Evolutionary conservation across 108 stramenopile genomes (phyloP), one percentile per base, ranked within the genome.

Genomic region (Discostella pseudostelligera): DNA sequence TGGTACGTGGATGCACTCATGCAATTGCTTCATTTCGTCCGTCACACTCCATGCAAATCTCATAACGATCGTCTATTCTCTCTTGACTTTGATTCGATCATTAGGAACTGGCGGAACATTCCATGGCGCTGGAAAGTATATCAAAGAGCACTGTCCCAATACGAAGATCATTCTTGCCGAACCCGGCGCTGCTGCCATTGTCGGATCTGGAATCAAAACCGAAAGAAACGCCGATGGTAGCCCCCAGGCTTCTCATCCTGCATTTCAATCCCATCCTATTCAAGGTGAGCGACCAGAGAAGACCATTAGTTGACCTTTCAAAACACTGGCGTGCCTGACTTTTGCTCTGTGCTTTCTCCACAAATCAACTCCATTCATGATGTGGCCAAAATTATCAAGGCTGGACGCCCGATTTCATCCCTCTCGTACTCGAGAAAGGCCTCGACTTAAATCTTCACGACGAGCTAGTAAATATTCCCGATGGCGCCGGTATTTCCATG

Each of bases 361-460:
- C 74, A 56, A 45, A n/a, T n/a, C n/a, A n/a, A n/a, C n/a, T n/a
- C n/a, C n/a, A n/a, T n/a, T n/a, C n/a, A n/a, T n/a, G n/a, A n/a
- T n/a, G n/a, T n/a, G n/a, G n/a, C n/a, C n/a, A n/a, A n/a, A 63
- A 39, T 22, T 67, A 69, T 39, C 86, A 83, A 72, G 87, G 92
- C 57, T 84, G 88, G 92, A 82, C 85, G 51, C 64, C 92, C 46
- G 92, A 93, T 66, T 89, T 93, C 43, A 93, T 93, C 71, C 88
- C 92, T 13, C 67, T 70, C 25, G 70, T 89, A 21, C 53, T 89
- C 32, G 77, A 74, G 35, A 60, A 82, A 28, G 88, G 76, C 26
- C 35, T 65, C 26, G 61, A 69, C 11, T 48, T 50, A 16, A 69
- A 56, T 14, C 47, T 76, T 8, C 55, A 72, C 20, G 84, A 92